phyloP scores from a whole-genome alignment of 1,284 basidiomycete genomes.

The Caloboletus firmus region DNA sequence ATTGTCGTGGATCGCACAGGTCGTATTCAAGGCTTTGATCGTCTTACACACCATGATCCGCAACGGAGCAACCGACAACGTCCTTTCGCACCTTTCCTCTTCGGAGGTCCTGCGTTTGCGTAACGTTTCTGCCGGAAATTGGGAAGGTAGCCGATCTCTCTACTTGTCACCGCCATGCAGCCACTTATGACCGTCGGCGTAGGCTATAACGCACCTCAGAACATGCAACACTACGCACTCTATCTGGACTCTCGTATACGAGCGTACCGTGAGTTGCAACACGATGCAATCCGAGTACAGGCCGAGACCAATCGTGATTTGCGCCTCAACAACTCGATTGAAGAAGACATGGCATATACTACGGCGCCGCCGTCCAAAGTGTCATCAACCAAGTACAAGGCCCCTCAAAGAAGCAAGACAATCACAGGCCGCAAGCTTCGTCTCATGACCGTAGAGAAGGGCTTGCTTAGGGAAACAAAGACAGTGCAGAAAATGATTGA shows the following conservation, averaged over 20 bases:
- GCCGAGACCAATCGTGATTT: slow-evolving; percentile 85
- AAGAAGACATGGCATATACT: slow-evolving; percentile 48
- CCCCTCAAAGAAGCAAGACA: slow-evolving; percentile 67
- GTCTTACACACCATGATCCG: slow-evolving; percentile 95
- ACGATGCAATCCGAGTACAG: slow-evolving; percentile 91
- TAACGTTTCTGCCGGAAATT: slow-evolving; percentile 72
- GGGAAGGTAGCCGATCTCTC: slow-evolving; percentile 65
- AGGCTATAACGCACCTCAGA: slow-evolving; percentile 87
- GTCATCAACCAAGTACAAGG: slow-evolving; percentile 31
- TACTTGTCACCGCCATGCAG: background rate
- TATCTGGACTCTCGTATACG: slow-evolving; percentile 91
- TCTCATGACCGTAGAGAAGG: slow-evolving; percentile 94
- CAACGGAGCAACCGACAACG: slow-evolving; percentile 89
- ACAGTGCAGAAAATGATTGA: slow-evolving; percentile 90
- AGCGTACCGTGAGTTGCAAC: slow-evolving; percentile 89
- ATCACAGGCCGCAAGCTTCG: slow-evolving; percentile 82
- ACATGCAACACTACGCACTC: slow-evolving; percentile 82
- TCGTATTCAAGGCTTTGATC: slow-evolving; percentile 96
- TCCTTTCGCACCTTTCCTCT: slow-evolving; percentile 79
- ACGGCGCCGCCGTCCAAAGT: slow-evolving; percentile 29
- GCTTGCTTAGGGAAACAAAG: slow-evolving; percentile 89
- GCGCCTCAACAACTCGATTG: slow-evolving; percentile 61
- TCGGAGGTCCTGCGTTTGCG: slow-evolving; percentile 77
- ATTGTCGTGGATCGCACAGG: slow-evolving; percentile 44
- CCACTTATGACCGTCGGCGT: slow-evolving; percentile 8